Base-by-base conservation (phyloP, 306 rosid genomes). In the Quercus cerris region DNA sequence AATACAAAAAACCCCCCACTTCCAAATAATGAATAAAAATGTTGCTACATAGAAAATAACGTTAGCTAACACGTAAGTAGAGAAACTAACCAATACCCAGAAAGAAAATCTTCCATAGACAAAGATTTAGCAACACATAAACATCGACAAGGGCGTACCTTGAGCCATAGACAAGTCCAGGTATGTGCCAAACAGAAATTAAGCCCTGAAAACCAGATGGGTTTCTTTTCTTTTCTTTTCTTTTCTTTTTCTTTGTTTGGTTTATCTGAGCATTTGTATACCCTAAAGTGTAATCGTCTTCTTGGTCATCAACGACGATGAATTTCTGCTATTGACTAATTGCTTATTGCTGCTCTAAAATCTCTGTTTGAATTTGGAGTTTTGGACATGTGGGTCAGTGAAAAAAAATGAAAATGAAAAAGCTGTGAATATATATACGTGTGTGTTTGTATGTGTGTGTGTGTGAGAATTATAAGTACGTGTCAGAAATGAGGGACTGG, bases 81-180 rank as follows among this genome's bases (percentile, higher is more conserved):
- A 72, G 23, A 87, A 85, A 59, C n/a, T 46, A 31, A 52, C 77
- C 28, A 77, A 67, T 15, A 71, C 25, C 70, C 30, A 56, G 46
- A 57, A 30, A 77, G 54, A 63, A 62, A 71, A 88, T 54, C 80
- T 12, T 70, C 20, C 71, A 77, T 13, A 69, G 22, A 46, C 28
- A 38, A 73, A 74, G 12, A 71, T 46, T 30, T 55, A 27, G 69
- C 55, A 73, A 1, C 81, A 25, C 20, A 19, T 71, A 70, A 86
- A 78, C 64, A 78, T 77, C n/a, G 55, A 8, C 14, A n/a, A 56
- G 61, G 73, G 73, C 75, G 70, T 63, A 91, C 92, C 97, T 81
- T 23, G 71, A 83, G 79, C 78, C 70, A 71, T 44, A 69, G 71
- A 52, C 67, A 80, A 31, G 78, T 75, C 52, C 73, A 68, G 72